Evolutionary conservation across 228 moss, liverwort and hornwort species (phyloP), one percentile per base, ranked within the genome.

Genomic region (Sphagnum magellanicum): DNA sequence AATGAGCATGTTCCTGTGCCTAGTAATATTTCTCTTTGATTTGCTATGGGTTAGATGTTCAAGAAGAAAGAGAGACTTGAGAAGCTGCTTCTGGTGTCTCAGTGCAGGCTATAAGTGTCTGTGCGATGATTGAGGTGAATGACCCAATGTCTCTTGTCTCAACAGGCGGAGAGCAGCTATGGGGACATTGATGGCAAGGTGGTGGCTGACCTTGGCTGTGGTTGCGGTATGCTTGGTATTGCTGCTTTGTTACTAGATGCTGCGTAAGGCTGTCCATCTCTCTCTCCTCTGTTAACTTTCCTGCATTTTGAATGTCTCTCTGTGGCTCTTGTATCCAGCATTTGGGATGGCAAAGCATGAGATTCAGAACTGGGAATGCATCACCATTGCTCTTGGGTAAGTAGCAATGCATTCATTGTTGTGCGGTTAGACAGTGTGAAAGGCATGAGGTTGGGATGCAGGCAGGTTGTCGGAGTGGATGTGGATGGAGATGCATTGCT

Each of bases 151-250:
- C 17, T 17, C n/a, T 57, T 50, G 48, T 59, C 16, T 70, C 49
- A 53, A 60, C 79, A 97, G 97, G 97, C 97, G 61, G 88, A 91
- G 71, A 98, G 84, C 73, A 87, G 82, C 60, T 98, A 86, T 72
- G 93, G 91, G 70, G 97, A 98, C 69, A 84, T 98, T 60, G 79
- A 83, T 12, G 85, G 81, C 6, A 98, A 89, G 70, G 69, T 81
- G 46, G 97, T 98, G 17, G 97, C 88, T 79, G 97, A 98, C 79
- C 79, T 93, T 51, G 97, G 97, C 46, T 98, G 97, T 83, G 97
- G 97, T 61, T 98, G 97, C 63, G 97, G 97, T 67, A 98, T 91
- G 47, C 88, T 98, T 8, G 93, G 93, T 64, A 87, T 98, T 63
- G 93, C 91, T 67, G 93, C 97, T 32, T 71, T 79, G 7, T 72